Percentiles rank a stretch among this genome's conserved stretches.
phyloP scores from a whole-genome alignment of 2,329 filamentous ascomycete genomes.

The Talaromyces sp. region DNA sequence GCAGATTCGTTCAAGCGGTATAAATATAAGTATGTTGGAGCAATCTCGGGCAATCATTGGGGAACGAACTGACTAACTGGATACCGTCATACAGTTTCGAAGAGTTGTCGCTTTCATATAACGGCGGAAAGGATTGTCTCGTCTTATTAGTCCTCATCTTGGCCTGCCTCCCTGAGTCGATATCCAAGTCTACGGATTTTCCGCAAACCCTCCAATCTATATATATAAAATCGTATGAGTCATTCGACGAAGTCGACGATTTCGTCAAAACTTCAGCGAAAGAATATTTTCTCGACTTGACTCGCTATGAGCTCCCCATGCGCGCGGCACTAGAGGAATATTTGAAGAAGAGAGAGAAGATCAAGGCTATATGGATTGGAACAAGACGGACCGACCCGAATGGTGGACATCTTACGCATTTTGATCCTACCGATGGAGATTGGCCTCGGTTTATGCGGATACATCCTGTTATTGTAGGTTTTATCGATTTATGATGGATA shows the following conservation, averaged over 20 bases:
- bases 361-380: conserved; percentile 82
- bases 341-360: conserved; percentile 38
- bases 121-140: conserved; percentile 23
- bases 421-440: conserved; percentile 80
- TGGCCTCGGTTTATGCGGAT: conserved; percentile 94
- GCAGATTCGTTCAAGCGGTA: conserved; percentile 21
- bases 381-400: conserved; percentile 91
- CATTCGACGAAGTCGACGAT: conserved; percentile 20
- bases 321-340: conserved; percentile 19
- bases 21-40: conserved; percentile 18
- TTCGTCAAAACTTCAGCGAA: conserved; percentile 17
- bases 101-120: conserved; percentile 21
- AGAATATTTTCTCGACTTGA: conserved; percentile 19
- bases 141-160: conserved; percentile 21
- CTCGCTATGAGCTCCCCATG: conserved; percentile 20
- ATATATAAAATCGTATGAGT: conserved; percentile 19
- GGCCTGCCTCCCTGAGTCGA: conserved; percentile 15
- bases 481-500: background rate
- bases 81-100: conserved; percentile 12
- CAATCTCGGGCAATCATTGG: background rate
- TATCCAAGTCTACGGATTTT: background rate
- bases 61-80: background rate
- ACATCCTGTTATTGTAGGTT: conserved; percentile 72
- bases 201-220: conserved; percentile 19
- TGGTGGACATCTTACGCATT: conserved; percentile 72